Base-by-base conservation (phyloP, 768 basidiomycete genomes). In the Epithele typhae region DNA sequence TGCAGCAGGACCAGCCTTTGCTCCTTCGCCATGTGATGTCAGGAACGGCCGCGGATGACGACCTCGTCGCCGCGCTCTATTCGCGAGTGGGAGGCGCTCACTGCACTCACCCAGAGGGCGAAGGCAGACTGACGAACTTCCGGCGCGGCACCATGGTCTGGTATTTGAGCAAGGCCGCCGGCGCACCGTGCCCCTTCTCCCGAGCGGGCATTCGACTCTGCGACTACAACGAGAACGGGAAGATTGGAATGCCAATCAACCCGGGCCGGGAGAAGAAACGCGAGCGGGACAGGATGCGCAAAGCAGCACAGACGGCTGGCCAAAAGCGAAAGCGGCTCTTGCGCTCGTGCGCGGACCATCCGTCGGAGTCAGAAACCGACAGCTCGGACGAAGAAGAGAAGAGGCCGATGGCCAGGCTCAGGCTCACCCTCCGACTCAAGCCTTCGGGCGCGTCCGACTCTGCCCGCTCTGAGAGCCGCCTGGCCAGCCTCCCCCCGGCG, bases 121-220 rank as follows among this genome's bases (percentile, higher is more conserved):
- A 65, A 27, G 63, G 60, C 45, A 71, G 83, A 25, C 53, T 73
- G 32, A 88, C 87, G 17, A 87, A 86, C 63, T 90, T 87, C 59
- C 74, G 87, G 46, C 76, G 81, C 27, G 87, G 87, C 24, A 90
- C 87, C 36, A 78, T 79, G 58, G 85, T 90, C 14, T 90, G 85
- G 85, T 90, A 88, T 63, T 73, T 90, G 48, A 81, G 80, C 60
- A 77, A 79, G 54, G 84, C 83, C 15, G 79, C 85, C 8, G 87
- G 87, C 40, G 76, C 81, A 5, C 79, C 82, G 0, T 89, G 87
- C 64, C 87, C 87, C 4, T 90, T 90, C 61, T 68, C 82, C 5
- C 73, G 79, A 48, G 82, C 77, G 1, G 84, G 85, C n/a, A 83
- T 90, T 40, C 73, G 79, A 30, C 73, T 87, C 3, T 83, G 77